Evolutionary conservation across 805 yeast genomes (phyloP).

Genomic region (Lachancea cidri): DNA sequence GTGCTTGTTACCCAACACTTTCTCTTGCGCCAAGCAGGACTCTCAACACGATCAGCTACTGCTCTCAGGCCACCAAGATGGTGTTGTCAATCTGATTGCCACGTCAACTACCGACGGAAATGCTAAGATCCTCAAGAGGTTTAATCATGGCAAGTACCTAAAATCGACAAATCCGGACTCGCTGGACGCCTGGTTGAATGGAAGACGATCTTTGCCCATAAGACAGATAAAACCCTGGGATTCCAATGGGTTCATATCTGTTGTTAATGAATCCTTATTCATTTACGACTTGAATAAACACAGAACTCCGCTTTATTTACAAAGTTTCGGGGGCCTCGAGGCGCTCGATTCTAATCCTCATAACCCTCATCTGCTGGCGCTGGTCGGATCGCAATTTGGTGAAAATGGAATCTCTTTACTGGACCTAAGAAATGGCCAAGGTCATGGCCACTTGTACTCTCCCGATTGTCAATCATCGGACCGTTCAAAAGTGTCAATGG

Average conservation of each 20-base stretch:
- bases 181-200: conserved; percentile 14
- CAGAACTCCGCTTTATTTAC: conserved; percentile 23
- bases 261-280: conserved; percentile 66
- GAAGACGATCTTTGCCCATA: conserved; percentile 17
- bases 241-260: conserved; percentile 44
- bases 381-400: conserved; percentile 54
- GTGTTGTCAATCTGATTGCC: conserved; percentile 65
- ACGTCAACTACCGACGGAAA: conserved; percentile 43
- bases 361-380: conserved; percentile 45
- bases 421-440: conserved; percentile 50
- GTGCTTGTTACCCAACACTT: conserved; percentile 11
- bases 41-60: conserved; percentile 24
- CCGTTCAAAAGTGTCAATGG: conserved; percentile 11
- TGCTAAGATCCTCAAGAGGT: conserved; percentile 74
- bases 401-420: conserved; percentile 68
- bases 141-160: conserved; percentile 70
- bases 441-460: conserved; percentile 16
- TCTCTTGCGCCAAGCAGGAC: conserved; percentile 7
- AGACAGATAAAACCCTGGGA: conserved; percentile 18
- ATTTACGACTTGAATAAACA: conserved; percentile 66
- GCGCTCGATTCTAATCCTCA: conserved; percentile 31
- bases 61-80: conserved; percentile 73
- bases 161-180: conserved; percentile 16
- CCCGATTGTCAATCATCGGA: conserved; percentile 15
- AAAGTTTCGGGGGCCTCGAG: conserved; percentile 22